These are phyloP conservation scores for Immersiella caudata DNA, from an alignment of 495 filamentous ascomycete species.

Conservation along the genomic window DNA sequence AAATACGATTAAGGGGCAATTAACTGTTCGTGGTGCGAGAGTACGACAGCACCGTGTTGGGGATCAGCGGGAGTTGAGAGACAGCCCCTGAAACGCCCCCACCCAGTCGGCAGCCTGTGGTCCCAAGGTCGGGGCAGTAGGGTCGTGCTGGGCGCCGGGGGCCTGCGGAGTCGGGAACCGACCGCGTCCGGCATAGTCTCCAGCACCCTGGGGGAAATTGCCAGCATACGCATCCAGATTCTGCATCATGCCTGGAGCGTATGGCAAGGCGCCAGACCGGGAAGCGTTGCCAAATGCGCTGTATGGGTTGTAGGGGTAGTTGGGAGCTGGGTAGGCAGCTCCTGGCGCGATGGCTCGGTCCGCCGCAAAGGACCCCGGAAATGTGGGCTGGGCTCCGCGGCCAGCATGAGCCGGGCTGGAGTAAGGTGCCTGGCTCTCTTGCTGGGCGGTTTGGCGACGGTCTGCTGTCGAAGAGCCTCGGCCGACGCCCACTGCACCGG, in stretches of 20 bases:
- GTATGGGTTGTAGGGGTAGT: conserved; percentile 50
- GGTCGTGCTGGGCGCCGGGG: conserved; percentile 41
- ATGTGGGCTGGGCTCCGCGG: conserved; percentile 43
- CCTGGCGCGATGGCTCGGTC: conserved; percentile 41
- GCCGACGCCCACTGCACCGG: conserved; percentile 58
- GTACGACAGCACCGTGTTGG: not conserved
- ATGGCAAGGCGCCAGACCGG: conserved; percentile 38
- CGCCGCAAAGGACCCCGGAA: conserved; percentile 40
- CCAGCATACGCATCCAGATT: conserved; percentile 46
- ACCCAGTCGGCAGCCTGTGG: conserved; percentile 49
- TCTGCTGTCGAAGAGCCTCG: conserved; percentile 44
- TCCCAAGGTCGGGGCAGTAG: conserved; percentile 36
- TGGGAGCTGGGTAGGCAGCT: conserved; percentile 39
- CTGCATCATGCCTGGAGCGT: conserved; percentile 42
- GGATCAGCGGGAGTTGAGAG: conserved; percentile 53
- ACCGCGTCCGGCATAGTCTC: conserved; percentile 46
- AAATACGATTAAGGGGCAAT: conserved; percentile 25
- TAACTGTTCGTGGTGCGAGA: not conserved
- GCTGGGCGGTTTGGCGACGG: conserved; percentile 50
- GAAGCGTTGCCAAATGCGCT: conserved; percentile 46
- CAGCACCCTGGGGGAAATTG: conserved; percentile 42
- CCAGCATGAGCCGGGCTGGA: conserved; percentile 38
- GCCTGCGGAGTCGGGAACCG: conserved; percentile 49
- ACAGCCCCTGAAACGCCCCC: conserved; percentile 54
- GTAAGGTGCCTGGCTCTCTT: conserved; percentile 46